Percentiles rank a stretch among this genome's conserved stretches.
Evolutionary conservation across 2,329 filamentous ascomycete species (phyloP).

Genomic region (Calonectria fujianensis): DNA sequence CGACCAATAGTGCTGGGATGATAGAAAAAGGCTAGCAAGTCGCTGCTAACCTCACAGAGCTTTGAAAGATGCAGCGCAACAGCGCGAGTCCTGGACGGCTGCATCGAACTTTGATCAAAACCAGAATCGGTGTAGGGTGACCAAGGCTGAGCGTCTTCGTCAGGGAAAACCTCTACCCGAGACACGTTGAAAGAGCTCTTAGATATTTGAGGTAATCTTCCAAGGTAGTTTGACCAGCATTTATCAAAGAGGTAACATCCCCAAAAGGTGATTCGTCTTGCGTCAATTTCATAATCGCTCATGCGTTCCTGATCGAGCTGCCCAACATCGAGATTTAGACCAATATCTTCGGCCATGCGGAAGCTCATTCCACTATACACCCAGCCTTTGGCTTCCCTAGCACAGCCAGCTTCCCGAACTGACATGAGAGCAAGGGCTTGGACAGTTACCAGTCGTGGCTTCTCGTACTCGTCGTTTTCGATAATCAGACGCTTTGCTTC

Average conservation of each 20-base stretch:
- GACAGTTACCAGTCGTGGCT: constrained; percentile 89
- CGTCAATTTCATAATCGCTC: constrained; percentile 90
- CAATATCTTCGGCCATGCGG: constrained; percentile 96
- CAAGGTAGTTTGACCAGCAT: constrained; percentile 98
- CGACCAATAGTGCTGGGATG: constrained; percentile 81
- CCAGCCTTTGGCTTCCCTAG: constrained; percentile 96
- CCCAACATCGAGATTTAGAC: constrained; percentile 88
- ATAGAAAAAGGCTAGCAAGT: constrained; percentile 93
- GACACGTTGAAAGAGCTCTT: constrained; percentile 87
- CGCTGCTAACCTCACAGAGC: constrained; percentile 94
- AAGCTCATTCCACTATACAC: constrained; percentile 99
- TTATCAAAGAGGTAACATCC: constrained; percentile 99
- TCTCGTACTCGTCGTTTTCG: constrained; percentile 95
- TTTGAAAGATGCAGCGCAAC: constrained; percentile 87
- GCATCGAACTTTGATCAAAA: constrained; percentile 81
- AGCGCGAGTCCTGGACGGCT: constrained; percentile 88
- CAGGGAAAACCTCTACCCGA: constrained; percentile 92
- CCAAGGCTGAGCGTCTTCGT: constrained; percentile 91
- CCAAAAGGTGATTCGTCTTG: constrained; percentile 95
- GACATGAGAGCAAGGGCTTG: constrained; percentile 97
- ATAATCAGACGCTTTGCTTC: constrained; percentile 93
- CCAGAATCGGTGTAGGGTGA: constrained; percentile 91
- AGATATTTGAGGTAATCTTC: constrained; percentile 90
- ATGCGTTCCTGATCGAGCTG: constrained; percentile 77
- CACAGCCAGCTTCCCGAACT: constrained; percentile 95